Percentiles rank a stretch among this genome's conserved stretches.
Conservation (phyloP, 805 yeast genomes). For the Hanseniaspora taiwanica region DNA sequence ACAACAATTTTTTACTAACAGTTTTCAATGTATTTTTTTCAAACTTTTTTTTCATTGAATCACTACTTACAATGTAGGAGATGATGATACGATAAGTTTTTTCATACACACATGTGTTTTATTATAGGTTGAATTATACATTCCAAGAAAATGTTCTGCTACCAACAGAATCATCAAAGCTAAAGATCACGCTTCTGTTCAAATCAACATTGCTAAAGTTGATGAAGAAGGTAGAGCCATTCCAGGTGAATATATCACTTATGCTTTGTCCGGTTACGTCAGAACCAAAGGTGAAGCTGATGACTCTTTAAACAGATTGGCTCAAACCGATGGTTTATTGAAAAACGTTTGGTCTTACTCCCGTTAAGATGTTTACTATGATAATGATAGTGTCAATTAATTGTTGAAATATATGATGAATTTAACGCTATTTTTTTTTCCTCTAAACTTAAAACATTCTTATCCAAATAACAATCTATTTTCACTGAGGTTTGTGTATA, state of each 20-base stretch:
- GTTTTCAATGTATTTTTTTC: not conserved
- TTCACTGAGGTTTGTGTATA: too few relatives aligned
- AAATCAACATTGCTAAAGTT: slow-evolving; percentile 96
- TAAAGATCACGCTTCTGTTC: slow-evolving; percentile 98
- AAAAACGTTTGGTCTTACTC: slow-evolving; percentile 93
- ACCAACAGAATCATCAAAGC: slow-evolving; percentile 99
- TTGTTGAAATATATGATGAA: too few relatives aligned
- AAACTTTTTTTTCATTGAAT: not conserved
- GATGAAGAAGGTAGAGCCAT: slow-evolving; percentile 93
- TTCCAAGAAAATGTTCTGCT: slow-evolving; percentile 99
- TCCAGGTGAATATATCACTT: slow-evolving; percentile 81
- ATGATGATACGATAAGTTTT: too few relatives aligned
- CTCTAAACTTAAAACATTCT: too few relatives aligned
- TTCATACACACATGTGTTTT: too few relatives aligned
- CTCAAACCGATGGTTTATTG: slow-evolving; percentile 96
- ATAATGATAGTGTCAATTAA: too few relatives aligned
- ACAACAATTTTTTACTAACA: slow-evolving; percentile 12
- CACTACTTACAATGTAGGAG: too few relatives aligned
- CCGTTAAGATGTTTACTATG: slow-evolving; percentile 70
- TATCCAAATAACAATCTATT: too few relatives aligned
- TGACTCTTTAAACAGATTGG: slow-evolving; percentile 97
- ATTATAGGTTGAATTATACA: slow-evolving; percentile 93
- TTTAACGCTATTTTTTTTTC: too few relatives aligned
- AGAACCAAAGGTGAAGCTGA: slow-evolving; percentile 99
- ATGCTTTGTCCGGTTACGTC: slow-evolving; percentile 94